A percentile compares a stretch with the other conserved stretches of the same genome.
phyloP scores from a whole-genome alignment of 2,329 filamentous ascomycete genomes.

The Aspergillus proliferans region DNA sequence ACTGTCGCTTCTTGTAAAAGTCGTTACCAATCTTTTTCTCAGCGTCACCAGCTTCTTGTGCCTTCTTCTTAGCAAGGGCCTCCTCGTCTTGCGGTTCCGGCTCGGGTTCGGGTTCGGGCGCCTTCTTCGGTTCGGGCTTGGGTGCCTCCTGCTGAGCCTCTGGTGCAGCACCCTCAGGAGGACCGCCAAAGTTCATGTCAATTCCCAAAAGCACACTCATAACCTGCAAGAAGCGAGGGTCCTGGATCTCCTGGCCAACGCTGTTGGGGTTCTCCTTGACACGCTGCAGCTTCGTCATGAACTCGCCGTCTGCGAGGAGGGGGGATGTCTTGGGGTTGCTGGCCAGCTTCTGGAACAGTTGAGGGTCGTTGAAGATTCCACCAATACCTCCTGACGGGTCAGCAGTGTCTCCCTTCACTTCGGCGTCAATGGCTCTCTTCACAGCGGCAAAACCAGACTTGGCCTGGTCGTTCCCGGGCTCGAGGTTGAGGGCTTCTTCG shows the following conservation, averaged over 20 bases:
- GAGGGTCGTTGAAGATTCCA: constrained; percentile 89
- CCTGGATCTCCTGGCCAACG: constrained; percentile 73
- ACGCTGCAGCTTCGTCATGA: constrained; percentile 83
- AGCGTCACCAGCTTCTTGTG: constrained; percentile 86
- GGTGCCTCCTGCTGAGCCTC: constrained; percentile 52
- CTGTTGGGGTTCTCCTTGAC: constrained; percentile 75
- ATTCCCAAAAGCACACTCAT: constrained; percentile 90
- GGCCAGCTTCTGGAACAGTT: constrained; percentile 83
- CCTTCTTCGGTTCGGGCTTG: constrained; percentile 48
- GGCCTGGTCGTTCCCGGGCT: constrained; percentile 84
- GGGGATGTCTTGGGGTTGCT: constrained; percentile 86
- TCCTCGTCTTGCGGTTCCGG: constrained; percentile 73
- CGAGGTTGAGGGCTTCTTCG: constrained; percentile 87
- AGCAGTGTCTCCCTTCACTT: constrained; percentile 57
- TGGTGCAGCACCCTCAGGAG: constrained; percentile 41
- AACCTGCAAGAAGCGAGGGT: constrained; percentile 88
- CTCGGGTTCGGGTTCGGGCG: constrained; percentile 57
- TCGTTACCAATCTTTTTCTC: constrained; percentile 92
- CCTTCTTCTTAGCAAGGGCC: constrained; percentile 73
- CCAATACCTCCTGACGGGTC: constrained; percentile 74
- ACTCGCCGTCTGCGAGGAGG: constrained; percentile 72
- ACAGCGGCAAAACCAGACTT: constrained; percentile 83
- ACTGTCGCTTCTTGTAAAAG: constrained; percentile 96
- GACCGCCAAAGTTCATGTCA: constrained; percentile 69
- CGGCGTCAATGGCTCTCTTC: constrained; percentile 77